phyloP scores from a whole-genome alignment of 2,329 filamentous ascomycete species.

The Xylariaceae sp. region DNA sequence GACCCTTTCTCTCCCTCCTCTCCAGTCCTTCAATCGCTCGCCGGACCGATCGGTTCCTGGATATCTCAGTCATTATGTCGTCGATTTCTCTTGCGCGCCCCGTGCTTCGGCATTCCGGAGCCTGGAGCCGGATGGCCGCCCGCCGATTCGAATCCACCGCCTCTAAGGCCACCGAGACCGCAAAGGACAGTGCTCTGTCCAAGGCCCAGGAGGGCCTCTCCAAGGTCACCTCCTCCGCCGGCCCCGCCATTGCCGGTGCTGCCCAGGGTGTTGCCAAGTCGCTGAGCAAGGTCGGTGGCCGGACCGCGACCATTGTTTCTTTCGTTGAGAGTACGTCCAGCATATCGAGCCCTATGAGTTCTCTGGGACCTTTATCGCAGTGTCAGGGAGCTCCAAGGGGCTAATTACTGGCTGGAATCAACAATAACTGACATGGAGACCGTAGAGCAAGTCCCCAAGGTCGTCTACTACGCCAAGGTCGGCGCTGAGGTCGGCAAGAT shows the following conservation, averaged over 20 bases:
- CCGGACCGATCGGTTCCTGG: slow-evolving; percentile 4
- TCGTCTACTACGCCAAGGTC: slow-evolving; percentile 89
- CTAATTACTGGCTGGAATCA: neutral
- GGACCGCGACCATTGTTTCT: slow-evolving; percentile 70
- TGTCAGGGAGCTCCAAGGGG: neutral
- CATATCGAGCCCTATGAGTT: neutral
- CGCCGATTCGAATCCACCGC: slow-evolving; percentile 58
- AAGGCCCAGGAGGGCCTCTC: slow-evolving; percentile 81
- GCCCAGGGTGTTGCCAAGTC: slow-evolving; percentile 62
- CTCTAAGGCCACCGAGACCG: slow-evolving; percentile 29
- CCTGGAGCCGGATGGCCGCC: slow-evolving; percentile 41
- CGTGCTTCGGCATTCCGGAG: slow-evolving; percentile 33
- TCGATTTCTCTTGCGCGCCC: slow-evolving; percentile 31
- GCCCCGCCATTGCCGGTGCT: slow-evolving; percentile 68
- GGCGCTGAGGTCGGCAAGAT: slow-evolving; percentile 82
- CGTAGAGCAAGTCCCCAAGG: slow-evolving; percentile 75
- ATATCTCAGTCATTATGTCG: slow-evolving; percentile 28
- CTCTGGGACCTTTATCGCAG: neutral
- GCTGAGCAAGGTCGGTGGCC: slow-evolving; percentile 73
- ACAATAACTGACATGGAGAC: slow-evolving; percentile 18
- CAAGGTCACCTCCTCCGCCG: slow-evolving; percentile 73
- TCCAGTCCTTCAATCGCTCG: slow-evolving; percentile 18
- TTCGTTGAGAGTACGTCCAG: slow-evolving; percentile 79
- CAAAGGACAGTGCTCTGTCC: slow-evolving; percentile 36
- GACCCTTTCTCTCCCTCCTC: slow-evolving; percentile 5